Evolutionary conservation across 495 filamentous ascomycete genomes (phyloP), one percentile per base, ranked within the genome.

Genomic region (Penicillium soppii): DNA sequence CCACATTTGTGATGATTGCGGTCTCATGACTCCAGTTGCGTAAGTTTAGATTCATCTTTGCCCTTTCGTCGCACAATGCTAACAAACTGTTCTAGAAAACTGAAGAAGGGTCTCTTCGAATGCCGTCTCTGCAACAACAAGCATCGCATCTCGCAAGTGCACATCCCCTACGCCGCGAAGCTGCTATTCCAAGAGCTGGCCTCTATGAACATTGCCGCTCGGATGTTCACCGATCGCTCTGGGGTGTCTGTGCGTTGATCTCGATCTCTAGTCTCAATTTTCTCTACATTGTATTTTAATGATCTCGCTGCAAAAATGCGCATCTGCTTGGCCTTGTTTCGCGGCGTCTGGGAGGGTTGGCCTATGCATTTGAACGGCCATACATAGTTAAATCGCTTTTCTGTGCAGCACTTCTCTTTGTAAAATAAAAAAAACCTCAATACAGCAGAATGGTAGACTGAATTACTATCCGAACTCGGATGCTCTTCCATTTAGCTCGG

Each of bases 101-200:
- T 97, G 38, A 90, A 88, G 63, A 96, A 95, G 72, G 87, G 92
- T 47, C 85, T 88, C 17, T 96, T 96, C 68, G 94, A 97, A 70
- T 99, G 94, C 70, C 83, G 94, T 29, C 89, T 94, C 33, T 99
- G 94, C 80, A 90, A 91, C 73, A 99, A 97, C 79, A 97, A 97
- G 83, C 96, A 91, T 49, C 87, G 85, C 68, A 97, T 99, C 59
- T 95, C 92, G 8, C 95, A 97, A 71, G 84, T 99, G 37, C 87
- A 96, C 65, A 92, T 99, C 58, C 94, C 94, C 15, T 99, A 99
- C 65, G 94, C 94, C 17, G 94, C 95, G 59, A 99, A 99, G 77
- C 80, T 99, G 47, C 80, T 99, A 47, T 97, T 99, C 84, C 94
- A 99, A 74, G 94, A 99, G 77, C 77, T 99, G 56, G 87, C 88